phyloP scores from a whole-genome alignment of 139 green algal genomes.

The Dunaliella primolecta region DNA sequence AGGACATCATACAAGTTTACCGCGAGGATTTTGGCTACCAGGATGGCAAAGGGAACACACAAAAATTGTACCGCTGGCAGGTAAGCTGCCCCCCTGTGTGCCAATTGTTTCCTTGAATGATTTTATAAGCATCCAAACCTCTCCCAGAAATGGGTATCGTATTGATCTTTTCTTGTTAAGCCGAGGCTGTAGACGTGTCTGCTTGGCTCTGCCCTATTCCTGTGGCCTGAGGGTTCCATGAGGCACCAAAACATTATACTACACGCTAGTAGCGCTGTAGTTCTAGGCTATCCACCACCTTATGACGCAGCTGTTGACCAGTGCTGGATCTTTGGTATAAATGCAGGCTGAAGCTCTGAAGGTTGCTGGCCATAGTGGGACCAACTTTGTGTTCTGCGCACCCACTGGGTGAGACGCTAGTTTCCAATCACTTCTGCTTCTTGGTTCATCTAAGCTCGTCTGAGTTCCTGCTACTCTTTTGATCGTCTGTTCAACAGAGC shows the following conservation, averaged over 20 bases:
- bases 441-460: neutral
- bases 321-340: neutral
- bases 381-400: constrained; percentile 81
- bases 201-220: neutral
- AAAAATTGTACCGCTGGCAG: constrained; percentile 76
- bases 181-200: neutral
- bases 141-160: neutral
- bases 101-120: neutral
- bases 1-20: constrained; percentile 33
- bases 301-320: neutral
- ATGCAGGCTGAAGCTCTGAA: constrained; percentile 61
- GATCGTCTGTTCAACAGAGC: neutral
- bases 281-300: neutral
- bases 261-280: neutral
- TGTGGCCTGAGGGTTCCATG: neutral
- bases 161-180: neutral
- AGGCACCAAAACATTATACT: no score
- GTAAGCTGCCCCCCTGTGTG: no score
- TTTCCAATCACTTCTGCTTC: neutral
- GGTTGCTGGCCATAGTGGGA: constrained; percentile 43
- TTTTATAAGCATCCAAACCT: no score
- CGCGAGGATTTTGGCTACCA: constrained; percentile 34
- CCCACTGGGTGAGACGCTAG: constrained; percentile 54
- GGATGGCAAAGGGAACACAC: no score
- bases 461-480: neutral